Percentiles rank a stretch among this genome's conserved stretches.
phyloP scores from a whole-genome alignment of 495 filamentous ascomycete genomes.

The Tuber melanosporum region DNA sequence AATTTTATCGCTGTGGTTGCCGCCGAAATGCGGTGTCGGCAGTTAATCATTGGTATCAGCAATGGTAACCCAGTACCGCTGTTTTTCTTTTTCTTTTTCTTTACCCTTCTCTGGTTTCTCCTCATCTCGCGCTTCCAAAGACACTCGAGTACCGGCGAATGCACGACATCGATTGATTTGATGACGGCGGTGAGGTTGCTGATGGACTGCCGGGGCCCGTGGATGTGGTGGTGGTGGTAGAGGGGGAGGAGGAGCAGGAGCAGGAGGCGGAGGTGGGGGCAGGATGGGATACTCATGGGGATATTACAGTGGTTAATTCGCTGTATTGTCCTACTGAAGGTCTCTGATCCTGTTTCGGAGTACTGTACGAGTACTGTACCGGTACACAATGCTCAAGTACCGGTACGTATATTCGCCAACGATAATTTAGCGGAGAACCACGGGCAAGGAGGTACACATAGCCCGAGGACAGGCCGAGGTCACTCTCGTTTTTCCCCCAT shows the following conservation, averaged over 20 bases:
- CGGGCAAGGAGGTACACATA: not conserved
- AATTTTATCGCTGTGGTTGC: not conserved
- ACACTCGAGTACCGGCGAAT: not conserved
- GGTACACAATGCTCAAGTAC: too few relatives aligned
- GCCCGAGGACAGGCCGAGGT: not conserved
- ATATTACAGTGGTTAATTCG: not conserved
- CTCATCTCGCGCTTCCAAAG: not conserved
- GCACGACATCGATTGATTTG: constrained; percentile 2
- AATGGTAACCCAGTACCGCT: not conserved
- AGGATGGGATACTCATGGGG: not conserved
- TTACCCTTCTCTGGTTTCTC: not conserved
- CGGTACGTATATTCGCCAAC: not conserved
- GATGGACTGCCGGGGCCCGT: not conserved
- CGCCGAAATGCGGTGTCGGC: not conserved
- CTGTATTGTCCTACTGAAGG: not conserved
- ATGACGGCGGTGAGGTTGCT: not conserved
- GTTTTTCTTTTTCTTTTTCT: constrained; percentile 5
- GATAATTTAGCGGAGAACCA: not conserved
- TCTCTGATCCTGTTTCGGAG: not conserved
- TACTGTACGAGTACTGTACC: too few relatives aligned
- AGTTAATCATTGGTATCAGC: constrained; percentile 2
- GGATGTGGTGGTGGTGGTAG: not conserved
- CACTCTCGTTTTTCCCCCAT: not conserved
- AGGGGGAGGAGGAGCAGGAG: not conserved
- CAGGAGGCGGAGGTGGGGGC: not conserved